Conservation (phyloP, 2,329 filamentous ascomycete genomes). For the Magnaporthiopsis rhizophila region DNA sequence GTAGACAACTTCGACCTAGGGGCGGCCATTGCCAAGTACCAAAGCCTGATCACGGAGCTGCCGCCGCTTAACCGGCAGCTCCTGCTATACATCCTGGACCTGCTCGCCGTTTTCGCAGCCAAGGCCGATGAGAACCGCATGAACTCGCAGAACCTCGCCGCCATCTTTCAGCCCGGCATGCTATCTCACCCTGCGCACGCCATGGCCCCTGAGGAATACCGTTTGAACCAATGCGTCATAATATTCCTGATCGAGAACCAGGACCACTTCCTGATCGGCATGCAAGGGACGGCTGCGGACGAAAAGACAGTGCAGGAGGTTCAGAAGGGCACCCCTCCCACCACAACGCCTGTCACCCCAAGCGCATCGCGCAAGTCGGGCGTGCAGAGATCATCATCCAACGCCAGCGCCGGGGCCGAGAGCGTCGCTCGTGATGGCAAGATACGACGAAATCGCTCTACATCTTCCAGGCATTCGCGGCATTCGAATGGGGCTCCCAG, state of each 20-base stretch:
- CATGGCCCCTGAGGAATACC: constrained; percentile 92
- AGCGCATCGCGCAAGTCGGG: constrained; percentile 33
- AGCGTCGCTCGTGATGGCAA: constrained; percentile 75
- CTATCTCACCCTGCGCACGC: constrained; percentile 89
- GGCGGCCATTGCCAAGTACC: constrained; percentile 73
- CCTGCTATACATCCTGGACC: constrained; percentile 88
- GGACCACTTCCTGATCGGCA: constrained; percentile 95
- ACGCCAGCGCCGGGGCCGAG: constrained; percentile 80
- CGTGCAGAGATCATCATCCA: constrained; percentile 71
- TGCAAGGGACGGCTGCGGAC: constrained; percentile 98
- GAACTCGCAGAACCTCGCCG: constrained; percentile 86
- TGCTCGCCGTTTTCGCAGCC: constrained; percentile 92
- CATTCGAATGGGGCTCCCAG: constrained; percentile 64
- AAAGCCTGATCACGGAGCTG: constrained; percentile 83
- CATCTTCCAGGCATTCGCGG: constrained; percentile 80
- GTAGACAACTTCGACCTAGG: constrained; percentile 66
- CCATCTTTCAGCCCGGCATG: constrained; percentile 96
- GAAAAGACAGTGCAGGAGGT: constrained; percentile 61
- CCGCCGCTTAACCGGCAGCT: constrained; percentile 90
- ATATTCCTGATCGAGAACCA: constrained; percentile 99
- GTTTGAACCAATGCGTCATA: constrained; percentile 89
- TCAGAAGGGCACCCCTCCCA: constrained; percentile 59
- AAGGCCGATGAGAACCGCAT: constrained; percentile 97
- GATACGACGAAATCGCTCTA: constrained; percentile 81
- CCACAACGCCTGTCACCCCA: constrained; percentile 39